phyloP scores from a whole-genome alignment of 768 basidiomycete species.

The Tulasnella sp. region DNA sequence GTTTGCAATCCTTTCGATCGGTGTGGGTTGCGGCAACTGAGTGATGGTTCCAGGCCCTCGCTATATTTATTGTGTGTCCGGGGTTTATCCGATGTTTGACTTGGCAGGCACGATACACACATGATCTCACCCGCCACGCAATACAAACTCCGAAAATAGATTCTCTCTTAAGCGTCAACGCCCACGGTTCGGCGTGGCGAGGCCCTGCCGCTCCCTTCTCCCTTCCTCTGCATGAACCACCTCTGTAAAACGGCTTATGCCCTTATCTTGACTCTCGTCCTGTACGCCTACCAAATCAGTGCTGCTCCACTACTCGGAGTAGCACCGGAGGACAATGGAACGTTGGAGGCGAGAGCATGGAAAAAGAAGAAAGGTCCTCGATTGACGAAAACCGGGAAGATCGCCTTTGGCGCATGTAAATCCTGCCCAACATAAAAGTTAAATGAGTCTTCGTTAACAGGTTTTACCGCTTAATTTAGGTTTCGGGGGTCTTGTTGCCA shows the following conservation, averaged over 20 bases:
- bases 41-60: too few species aligned
- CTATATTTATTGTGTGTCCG: too few species aligned
- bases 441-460: background rate
- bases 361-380: background rate
- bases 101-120: background rate
- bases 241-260: background rate
- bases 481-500: background rate
- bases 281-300: background rate
- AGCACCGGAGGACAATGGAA: background rate
- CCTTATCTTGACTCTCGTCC: slow-evolving; percentile 5
- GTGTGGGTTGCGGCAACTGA: background rate
- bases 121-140: background rate
- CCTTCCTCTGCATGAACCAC: background rate
- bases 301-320: background rate
- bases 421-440: background rate
- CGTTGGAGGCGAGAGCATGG: background rate
- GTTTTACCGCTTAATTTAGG: background rate
- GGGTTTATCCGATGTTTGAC: background rate
- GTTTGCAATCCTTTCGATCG: background rate
- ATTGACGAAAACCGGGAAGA: background rate
- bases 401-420: background rate
- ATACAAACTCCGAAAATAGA: slow-evolving; percentile 5
- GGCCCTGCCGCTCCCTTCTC: background rate
- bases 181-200: background rate
- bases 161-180: background rate